These are phyloP conservation scores for Hansenula sp. DNA, from an alignment of 1,139 yeast species.

Conservation along the genomic window DNA sequence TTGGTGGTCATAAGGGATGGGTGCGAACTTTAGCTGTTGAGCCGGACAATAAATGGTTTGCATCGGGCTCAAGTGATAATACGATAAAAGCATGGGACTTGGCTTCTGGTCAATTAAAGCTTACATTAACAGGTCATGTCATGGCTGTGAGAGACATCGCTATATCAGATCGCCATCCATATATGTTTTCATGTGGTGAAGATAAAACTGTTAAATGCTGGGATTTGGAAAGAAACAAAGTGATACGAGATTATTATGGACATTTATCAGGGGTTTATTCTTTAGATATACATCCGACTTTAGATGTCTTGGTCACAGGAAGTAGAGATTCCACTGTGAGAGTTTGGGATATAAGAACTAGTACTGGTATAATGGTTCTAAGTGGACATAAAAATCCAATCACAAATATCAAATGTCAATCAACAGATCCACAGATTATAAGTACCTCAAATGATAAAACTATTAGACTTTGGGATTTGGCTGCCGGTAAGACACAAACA, in stretches of 20 bases:
- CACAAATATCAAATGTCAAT: constrained; percentile 61
- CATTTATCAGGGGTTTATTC: constrained; percentile 89
- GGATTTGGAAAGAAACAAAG: constrained; percentile 86
- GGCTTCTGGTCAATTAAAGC: constrained; percentile 62
- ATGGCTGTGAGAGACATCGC: constrained; percentile 82
- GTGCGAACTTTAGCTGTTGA: constrained; percentile 77
- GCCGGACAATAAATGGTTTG: constrained; percentile 88
- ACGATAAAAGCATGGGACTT: constrained; percentile 92
- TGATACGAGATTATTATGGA: constrained; percentile 87
- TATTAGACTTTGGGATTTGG: constrained; percentile 78
- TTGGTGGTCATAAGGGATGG: constrained; percentile 94
- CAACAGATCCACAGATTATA: constrained; percentile 79
- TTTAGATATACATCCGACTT: constrained; percentile 78
- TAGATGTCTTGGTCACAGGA: constrained; percentile 83
- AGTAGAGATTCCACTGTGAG: constrained; percentile 86
- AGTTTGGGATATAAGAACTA: constrained; percentile 90
- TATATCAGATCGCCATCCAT: constrained; percentile 74
- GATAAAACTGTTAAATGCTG: constrained; percentile 95
- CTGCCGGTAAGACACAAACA: constrained; percentile 56
- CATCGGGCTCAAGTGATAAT: constrained; percentile 84
- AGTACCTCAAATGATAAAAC: constrained; percentile 85
- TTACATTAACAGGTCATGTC: constrained; percentile 85
- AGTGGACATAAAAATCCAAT: constrained; percentile 81
- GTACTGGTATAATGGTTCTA: constrained; percentile 70
- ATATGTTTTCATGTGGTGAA: constrained; percentile 87